phyloP scores from a whole-genome alignment of 352 stramenopile genomes.

The Phytopythium delawarense region DNA sequence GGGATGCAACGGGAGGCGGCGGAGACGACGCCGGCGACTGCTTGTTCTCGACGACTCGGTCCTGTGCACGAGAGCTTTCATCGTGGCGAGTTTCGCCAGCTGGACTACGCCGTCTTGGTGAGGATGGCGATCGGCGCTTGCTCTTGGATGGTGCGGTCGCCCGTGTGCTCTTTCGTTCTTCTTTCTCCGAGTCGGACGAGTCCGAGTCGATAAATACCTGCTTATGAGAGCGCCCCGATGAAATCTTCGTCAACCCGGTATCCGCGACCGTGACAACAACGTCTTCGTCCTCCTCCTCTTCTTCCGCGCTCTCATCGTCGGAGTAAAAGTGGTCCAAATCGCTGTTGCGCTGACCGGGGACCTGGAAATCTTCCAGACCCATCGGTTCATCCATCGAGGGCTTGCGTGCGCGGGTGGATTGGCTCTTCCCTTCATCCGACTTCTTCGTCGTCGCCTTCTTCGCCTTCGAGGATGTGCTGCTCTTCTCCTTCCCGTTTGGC shows the following conservation, averaged over 20 bases:
- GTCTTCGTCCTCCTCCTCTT: conserved; percentile 37
- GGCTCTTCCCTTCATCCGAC: not conserved
- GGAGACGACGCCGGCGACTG: not conserved
- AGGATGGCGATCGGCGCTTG: not conserved
- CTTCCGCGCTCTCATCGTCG: conserved; percentile 58
- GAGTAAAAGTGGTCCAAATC: conserved; percentile 82
- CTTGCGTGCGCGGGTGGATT: conserved; percentile 10
- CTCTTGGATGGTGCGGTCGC: not conserved
- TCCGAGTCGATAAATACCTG: conserved; percentile 72
- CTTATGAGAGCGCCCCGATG: conserved; percentile 50
- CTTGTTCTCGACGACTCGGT: not conserved
- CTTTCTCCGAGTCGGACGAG: conserved; percentile 39
- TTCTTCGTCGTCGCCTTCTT: not conserved
- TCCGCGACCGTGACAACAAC: conserved; percentile 44
- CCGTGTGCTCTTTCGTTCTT: conserved; percentile 1
- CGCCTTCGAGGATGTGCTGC: not conserved
- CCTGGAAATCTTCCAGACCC: conserved; percentile 75
- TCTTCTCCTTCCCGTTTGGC: not conserved
- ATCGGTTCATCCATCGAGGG: conserved; percentile 32
- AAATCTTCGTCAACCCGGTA: conserved; percentile 19
- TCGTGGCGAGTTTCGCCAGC: not conserved
- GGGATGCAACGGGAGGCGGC: not conserved
- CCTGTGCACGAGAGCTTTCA: not conserved
- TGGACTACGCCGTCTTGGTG: not conserved
- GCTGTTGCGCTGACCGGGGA: conserved; percentile 42